Evolutionary conservation across 2,329 filamentous ascomycete genomes (phyloP).

Genomic region (Alternaria infectoria): DNA sequence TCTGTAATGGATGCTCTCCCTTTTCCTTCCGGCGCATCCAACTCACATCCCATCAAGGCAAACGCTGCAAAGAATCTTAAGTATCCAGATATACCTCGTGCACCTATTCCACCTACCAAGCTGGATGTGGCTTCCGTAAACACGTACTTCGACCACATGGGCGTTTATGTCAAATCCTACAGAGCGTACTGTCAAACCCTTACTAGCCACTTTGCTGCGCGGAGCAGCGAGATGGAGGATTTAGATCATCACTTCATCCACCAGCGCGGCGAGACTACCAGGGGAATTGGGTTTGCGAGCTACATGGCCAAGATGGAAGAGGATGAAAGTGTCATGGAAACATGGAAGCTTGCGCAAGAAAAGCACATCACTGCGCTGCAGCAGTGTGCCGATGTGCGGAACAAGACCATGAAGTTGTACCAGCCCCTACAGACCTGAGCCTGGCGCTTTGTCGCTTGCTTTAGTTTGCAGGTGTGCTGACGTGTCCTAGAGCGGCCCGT

Average conservation of each 20-base stretch:
- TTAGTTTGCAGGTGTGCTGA: constrained; percentile 11
- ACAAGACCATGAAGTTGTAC: constrained; percentile 39
- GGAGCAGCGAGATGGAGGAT: constrained; percentile 56
- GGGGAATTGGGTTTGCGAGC: constrained; percentile 60
- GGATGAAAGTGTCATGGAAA: constrained; percentile 67
- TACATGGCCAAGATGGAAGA: constrained; percentile 68
- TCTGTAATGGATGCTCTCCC: constrained; percentile 63
- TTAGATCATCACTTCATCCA: constrained; percentile 57
- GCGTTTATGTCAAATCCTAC: constrained; percentile 63
- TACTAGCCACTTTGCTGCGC: constrained; percentile 61
- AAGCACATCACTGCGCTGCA: constrained; percentile 64
- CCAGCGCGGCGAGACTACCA: constrained; percentile 56
- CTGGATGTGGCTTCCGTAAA: constrained; percentile 58
- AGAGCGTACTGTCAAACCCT: constrained; percentile 62
- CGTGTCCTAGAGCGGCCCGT: background rate
- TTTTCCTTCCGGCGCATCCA: constrained; percentile 62
- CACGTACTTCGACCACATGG: constrained; percentile 61
- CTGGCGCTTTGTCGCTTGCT: background rate
- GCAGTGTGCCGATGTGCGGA: constrained; percentile 41
- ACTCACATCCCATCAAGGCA: constrained; percentile 50
- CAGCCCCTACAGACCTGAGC: constrained; percentile 20
- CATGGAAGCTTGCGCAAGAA: constrained; percentile 66
- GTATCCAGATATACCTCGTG: constrained; percentile 59
- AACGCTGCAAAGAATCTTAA: constrained; percentile 51
- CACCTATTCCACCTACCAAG: constrained; percentile 53